phyloP scores from a whole-genome alignment of 2,329 filamentous ascomycete genomes.

The Aspergillus viridinutans region DNA sequence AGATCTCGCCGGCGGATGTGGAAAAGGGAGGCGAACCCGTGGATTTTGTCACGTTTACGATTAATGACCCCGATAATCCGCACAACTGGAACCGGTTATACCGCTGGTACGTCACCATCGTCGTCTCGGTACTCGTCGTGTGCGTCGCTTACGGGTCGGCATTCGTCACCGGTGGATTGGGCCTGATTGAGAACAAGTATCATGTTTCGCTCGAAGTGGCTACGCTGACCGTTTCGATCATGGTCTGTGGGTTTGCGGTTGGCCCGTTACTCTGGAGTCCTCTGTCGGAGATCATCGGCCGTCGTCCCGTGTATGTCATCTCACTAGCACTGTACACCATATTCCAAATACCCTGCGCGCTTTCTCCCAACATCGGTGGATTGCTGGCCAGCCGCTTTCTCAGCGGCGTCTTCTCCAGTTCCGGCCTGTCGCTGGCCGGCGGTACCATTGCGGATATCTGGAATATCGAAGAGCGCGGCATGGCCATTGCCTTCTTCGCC shows the following conservation, averaged over 20 bases:
- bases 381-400: constrained; percentile 27
- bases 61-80: constrained; percentile 66
- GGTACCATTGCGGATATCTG: constrained; percentile 57
- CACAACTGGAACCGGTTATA: constrained; percentile 72
- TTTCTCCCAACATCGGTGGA: constrained; percentile 28
- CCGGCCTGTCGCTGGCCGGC: constrained; percentile 25
- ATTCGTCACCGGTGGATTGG: constrained; percentile 71
- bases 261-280: constrained; percentile 30
- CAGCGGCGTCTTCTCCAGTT: constrained; percentile 29
- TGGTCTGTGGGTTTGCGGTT: constrained; percentile 73
- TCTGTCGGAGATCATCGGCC: constrained; percentile 29
- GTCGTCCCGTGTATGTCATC: constrained; percentile 31
- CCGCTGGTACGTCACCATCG: constrained; percentile 81
- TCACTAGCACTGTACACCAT: constrained; percentile 29
- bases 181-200: constrained; percentile 59
- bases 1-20: constrained; percentile 11
- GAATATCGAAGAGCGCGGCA: constrained; percentile 71
- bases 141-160: constrained; percentile 64
- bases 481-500: constrained; percentile 76
- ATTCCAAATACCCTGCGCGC: constrained; percentile 34
- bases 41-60: constrained; percentile 58
- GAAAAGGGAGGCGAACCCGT: constrained; percentile 22
- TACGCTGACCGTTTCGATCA: constrained; percentile 66
- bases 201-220: constrained; percentile 67
- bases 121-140: constrained; percentile 68